Conservation (phyloP, 805 yeast species). For the Wickerhamomyces canadensis region DNA sequence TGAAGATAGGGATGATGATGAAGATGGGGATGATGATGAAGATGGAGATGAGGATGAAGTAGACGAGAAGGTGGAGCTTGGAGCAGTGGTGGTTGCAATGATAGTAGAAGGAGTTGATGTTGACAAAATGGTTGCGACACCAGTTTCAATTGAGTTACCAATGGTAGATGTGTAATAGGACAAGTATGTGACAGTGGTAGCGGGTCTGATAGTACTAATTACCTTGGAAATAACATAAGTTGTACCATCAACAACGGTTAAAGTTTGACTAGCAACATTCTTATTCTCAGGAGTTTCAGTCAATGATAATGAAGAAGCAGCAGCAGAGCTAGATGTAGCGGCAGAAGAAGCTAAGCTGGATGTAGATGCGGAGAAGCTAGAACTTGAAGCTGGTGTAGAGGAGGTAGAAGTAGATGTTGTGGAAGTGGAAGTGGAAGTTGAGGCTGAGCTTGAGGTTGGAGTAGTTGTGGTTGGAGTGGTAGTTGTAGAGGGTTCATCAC, state of each 20-base stretch:
- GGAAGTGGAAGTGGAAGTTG: slow-evolving; percentile 4
- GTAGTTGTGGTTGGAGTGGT: slow-evolving; percentile 2
- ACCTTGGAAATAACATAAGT: slow-evolving; percentile 21
- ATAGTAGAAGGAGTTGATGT: slow-evolving; percentile 5
- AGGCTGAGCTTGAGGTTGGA: slow-evolving; percentile 1
- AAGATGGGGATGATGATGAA: not conserved
- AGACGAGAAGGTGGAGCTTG: slow-evolving; percentile 3
- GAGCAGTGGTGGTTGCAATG: slow-evolving; percentile 7
- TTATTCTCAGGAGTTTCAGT: slow-evolving; percentile 3
- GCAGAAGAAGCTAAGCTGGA: too few relatives aligned
- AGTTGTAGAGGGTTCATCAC: slow-evolving; percentile 4
- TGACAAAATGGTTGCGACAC: slow-evolving; percentile 11
- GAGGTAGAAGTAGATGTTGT: slow-evolving; percentile 6
- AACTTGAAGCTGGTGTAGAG: slow-evolving; percentile 3
- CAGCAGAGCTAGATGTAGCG: too few relatives aligned
- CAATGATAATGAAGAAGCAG: too few relatives aligned
- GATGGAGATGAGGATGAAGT: slow-evolving; percentile 1
- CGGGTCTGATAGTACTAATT: slow-evolving; percentile 22
- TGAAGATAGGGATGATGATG: slow-evolving; percentile 2
- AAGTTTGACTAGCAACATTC: slow-evolving; percentile 2
- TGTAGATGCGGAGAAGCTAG: too few relatives aligned
- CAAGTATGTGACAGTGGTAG: slow-evolving; percentile 16
- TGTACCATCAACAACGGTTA: slow-evolving; percentile 20
- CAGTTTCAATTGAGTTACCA: slow-evolving; percentile 15
- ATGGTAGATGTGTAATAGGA: slow-evolving; percentile 18